These are phyloP conservation scores for Boletus edulis DNA, from an alignment of 768 basidiomycete genomes.

Conservation along the genomic window DNA sequence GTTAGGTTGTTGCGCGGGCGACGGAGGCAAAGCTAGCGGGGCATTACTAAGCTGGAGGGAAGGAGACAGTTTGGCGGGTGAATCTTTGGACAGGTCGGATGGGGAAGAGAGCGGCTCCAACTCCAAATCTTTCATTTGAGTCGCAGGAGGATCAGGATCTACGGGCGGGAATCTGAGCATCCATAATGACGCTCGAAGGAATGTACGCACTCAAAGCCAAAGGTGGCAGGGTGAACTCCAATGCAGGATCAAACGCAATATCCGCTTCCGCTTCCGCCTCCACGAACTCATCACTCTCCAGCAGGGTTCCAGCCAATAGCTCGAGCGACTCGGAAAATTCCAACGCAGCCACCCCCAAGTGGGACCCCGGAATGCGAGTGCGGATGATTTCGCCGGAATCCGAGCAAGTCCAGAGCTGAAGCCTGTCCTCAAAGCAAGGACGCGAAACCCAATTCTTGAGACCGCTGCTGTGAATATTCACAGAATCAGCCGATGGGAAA, in stretches of 20 bases:
- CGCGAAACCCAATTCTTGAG: slow-evolving; percentile 69
- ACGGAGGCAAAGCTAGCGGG: neutral
- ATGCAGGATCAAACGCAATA: slow-evolving; percentile 13
- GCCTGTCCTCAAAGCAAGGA: slow-evolving; percentile 74
- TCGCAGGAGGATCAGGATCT: slow-evolving; percentile 24
- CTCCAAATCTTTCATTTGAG: slow-evolving; percentile 2
- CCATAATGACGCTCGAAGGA: neutral
- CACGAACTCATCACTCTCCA: slow-evolving; percentile 15
- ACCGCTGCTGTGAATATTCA: slow-evolving; percentile 43
- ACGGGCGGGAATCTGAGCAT: slow-evolving; percentile 12
- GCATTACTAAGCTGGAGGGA: neutral
- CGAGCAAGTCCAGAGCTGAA: slow-evolving; percentile 49
- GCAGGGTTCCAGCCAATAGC: slow-evolving; percentile 51
- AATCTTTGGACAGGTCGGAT: neutral
- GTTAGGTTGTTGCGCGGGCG: neutral
- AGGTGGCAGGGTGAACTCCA: slow-evolving; percentile 16
- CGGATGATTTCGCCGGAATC: slow-evolving; percentile 36
- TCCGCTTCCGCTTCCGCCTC: slow-evolving; percentile 1
- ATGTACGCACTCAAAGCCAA: slow-evolving; percentile 18
- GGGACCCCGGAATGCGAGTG: slow-evolving; percentile 44
- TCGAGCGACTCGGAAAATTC: slow-evolving; percentile 72
- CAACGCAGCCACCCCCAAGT: slow-evolving; percentile 63
- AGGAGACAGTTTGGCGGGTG: neutral
- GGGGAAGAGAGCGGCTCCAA: slow-evolving; percentile 3
- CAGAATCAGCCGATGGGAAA: slow-evolving; percentile 17